These are phyloP conservation scores for Boletus sp. DNA, from an alignment of 1,284 basidiomycete genomes.

Conservation along the genomic window DNA sequence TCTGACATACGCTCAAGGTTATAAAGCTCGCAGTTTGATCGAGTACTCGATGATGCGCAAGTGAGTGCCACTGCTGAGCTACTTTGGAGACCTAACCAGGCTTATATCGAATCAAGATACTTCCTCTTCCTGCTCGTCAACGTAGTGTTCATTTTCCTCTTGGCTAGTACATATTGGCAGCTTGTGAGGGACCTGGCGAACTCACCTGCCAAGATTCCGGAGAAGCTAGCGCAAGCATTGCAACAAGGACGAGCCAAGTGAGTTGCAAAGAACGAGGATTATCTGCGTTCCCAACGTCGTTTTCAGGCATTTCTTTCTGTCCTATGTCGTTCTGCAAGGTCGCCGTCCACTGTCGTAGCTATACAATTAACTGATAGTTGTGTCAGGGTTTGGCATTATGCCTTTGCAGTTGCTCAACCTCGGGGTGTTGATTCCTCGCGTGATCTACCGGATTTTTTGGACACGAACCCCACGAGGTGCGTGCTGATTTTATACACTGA, in stretches of 20 bases:
- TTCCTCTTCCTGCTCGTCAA: constrained; percentile 92
- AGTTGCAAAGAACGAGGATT: constrained; percentile 1
- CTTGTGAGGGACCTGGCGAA: constrained; percentile 84
- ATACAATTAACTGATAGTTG: constrained; percentile 7
- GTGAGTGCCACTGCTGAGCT: constrained; percentile 44
- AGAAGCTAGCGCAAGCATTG: constrained; percentile 81
- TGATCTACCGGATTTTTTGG: constrained; percentile 66
- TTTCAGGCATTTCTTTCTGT: constrained; percentile 85
- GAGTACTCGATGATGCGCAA: constrained; percentile 93
- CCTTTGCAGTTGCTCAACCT: constrained; percentile 90
- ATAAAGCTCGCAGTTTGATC: constrained; percentile 84
- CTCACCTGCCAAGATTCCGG: constrained; percentile 83
- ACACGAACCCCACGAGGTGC: constrained; percentile 84
- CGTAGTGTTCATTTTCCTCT: constrained; percentile 93
- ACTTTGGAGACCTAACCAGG: neutral
- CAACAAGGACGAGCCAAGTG: constrained; percentile 70
- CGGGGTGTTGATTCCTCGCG: constrained; percentile 75
- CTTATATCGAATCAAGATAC: constrained; percentile 53
- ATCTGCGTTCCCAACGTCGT: constrained; percentile 18
- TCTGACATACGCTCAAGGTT: constrained; percentile 85
- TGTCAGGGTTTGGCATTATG: constrained; percentile 82
- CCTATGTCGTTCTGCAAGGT: constrained; percentile 93
- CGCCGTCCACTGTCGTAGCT: neutral
- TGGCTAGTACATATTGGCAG: constrained; percentile 88
- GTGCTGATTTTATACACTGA: constrained; percentile 10